Base-by-base conservation (phyloP, 495 filamentous ascomycete species). In the Aspergillus bertholletiae region DNA sequence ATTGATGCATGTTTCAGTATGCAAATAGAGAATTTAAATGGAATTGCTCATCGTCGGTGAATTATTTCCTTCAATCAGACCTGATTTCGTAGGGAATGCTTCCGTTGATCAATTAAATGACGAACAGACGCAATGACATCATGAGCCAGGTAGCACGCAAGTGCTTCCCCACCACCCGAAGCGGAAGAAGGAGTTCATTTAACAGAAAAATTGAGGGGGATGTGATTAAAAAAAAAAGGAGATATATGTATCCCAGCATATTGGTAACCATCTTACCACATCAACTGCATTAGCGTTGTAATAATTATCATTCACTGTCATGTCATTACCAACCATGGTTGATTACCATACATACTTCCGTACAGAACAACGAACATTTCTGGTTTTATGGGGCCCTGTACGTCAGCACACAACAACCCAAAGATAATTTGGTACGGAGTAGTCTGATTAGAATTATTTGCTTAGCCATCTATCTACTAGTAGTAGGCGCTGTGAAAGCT, bases 81-180 rank as follows among this genome's bases (percentile, higher is more conserved):
- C 34, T 11, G 13, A 32, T 12, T 32, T 32, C 30, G 30, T 32
- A 32, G 2, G 7, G 8, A 11, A 12, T 32, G 30, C 30, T 12
- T 32, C 30, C 9, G 30, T 32, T 32, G 30, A 32, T 32, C 30
- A 32, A 44, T 22, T n/a, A 46, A 30, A 47, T n/a, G 26, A 20
- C 17, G 12, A 8, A n/a, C 9, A 26, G 12, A 47, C 24, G 26
- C 8, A 30, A 24, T 62, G 59, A 62, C 55, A 51, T 62, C 59
- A 62, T 62, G 26, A 32, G 51, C 32, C 46, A 49, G 15, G 39
- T n/a, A 57, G 58, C 54, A 59, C 52, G 47, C 57, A 47, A 32
- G 24, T 26, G 35, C 32, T 46, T 45, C 44, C 23, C 52, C 52
- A 54, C 51, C 28, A 8, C 26, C 37, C 50, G 39, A 44, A 51